Conservation (phyloP, 176 grass and related monocot species). For the Musa itinerans region DNA sequence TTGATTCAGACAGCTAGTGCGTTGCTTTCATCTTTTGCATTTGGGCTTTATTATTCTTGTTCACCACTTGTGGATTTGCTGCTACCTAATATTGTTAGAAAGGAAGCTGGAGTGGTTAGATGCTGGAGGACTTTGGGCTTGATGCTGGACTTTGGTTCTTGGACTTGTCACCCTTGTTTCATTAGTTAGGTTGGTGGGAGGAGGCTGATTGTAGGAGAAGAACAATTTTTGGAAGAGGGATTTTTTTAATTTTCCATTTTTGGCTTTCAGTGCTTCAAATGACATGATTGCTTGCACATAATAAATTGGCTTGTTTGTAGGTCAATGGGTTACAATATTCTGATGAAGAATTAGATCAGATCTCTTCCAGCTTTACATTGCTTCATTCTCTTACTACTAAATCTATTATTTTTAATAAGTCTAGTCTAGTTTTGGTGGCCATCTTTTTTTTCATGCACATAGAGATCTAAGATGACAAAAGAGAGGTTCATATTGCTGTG, state of each 20-base stretch:
- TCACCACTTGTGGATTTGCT: no score
- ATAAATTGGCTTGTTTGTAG: background rate
- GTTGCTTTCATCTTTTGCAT: no score
- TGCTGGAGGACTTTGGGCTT: background rate
- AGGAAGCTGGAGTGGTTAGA: background rate
- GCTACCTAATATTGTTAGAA: background rate
- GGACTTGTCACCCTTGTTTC: background rate
- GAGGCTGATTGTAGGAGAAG: background rate
- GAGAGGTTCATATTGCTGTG: background rate
- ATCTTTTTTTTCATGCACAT: background rate
- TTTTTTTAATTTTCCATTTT: background rate
- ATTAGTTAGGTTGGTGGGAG: background rate
- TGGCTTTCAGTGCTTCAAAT: background rate
- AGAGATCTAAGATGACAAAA: background rate
- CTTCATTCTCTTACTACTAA: background rate
- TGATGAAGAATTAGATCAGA: background rate
- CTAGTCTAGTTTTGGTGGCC: background rate
- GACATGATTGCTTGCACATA: background rate
- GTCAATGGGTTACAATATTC: background rate
- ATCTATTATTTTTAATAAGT: background rate
- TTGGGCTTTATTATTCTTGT: no score
- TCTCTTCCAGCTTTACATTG: background rate
- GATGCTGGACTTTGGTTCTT: background rate
- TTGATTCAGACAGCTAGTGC: no score
- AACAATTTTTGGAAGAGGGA: background rate